These are phyloP conservation scores for Coleophoma crateriformis DNA, from an alignment of 2,329 filamentous ascomycete genomes.

Conservation along the genomic window DNA sequence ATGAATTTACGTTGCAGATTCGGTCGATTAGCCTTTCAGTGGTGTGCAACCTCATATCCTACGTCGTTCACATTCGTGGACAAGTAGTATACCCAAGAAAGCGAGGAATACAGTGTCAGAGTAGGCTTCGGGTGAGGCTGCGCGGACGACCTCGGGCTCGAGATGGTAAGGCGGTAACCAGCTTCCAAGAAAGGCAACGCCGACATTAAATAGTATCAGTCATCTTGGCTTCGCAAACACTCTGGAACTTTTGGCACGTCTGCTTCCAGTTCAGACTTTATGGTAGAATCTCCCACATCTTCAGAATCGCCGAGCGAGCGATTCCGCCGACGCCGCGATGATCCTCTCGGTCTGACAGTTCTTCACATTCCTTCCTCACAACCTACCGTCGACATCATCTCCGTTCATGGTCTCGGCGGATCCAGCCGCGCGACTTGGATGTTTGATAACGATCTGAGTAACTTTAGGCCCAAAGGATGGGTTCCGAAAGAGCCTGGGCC, in stretches of 20 bases:
- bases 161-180: slow-evolving; percentile 3
- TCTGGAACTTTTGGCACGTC: slow-evolving; percentile 1
- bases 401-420: slow-evolving; percentile 35
- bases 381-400: slow-evolving; percentile 30
- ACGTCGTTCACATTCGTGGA: not conserved
- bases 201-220: slow-evolving; percentile 4
- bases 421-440: slow-evolving; percentile 35
- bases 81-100: not conserved
- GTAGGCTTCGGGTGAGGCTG: not conserved
- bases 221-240: not conserved
- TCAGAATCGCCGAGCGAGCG: slow-evolving; percentile 2
- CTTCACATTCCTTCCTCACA: slow-evolving; percentile 8
- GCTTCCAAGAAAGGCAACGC: not conserved
- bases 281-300: slow-evolving; percentile 4
- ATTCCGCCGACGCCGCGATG: not conserved
- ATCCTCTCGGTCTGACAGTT: slow-evolving; percentile 5
- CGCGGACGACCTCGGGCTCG: not conserved
- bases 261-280: slow-evolving; percentile 1
- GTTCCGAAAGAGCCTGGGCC: slow-evolving; percentile 26
- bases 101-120: not conserved
- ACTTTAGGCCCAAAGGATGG: slow-evolving; percentile 36
- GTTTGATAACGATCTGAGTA: slow-evolving; percentile 21
- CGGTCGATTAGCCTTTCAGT: not conserved
- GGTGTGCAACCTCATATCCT: not conserved
- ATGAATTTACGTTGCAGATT: not conserved